Base-by-base conservation (phyloP, 106 monocot genomes). In the Platanthera zijinensis region DNA sequence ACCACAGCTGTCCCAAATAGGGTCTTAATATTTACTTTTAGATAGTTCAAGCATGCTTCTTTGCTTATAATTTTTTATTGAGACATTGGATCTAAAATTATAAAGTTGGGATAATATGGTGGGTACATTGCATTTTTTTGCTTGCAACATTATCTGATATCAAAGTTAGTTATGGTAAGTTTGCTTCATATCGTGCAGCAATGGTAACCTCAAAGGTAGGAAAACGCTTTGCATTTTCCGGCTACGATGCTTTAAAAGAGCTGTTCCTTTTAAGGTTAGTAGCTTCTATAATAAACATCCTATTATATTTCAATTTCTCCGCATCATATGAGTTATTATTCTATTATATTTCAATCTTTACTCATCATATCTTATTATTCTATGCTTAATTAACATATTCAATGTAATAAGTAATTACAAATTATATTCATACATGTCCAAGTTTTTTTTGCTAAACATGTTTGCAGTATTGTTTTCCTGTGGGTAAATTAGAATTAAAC, bases 151-250 rank as follows among this genome's bases (percentile, higher is more conserved):
- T 39, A 11, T 39, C 25, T 67, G 39, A 30, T 6, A 12, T 67
- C 67, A 39, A 25, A 71, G 13, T 48, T 71, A 48, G 25, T 71
- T 71, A 46, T 71, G 13, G 48, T 28, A 39, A n/a, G 9, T 17
- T 47, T 28, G 69, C 63, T 84, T 9, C 39, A 47, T 79, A 45
- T 71, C 57, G 57, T 89, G 82, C 90, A 96, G 95, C 87, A 54
- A 89, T 96, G 92, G 89, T 96, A 63, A 89, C 90, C 52, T 88
- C 96, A 72, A 96, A 93, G 80, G 96, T 93, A 7, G 96, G 96
- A 39, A 96, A 96, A 61, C 88, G 96, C 17, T 96, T 89, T 84
- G 96, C 96, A 48, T 93, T 96, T 84, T 86, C 84, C 82, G 90
- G 96, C 6, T 96, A 90, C 79, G 96, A 90, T 71, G 92, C 90